Percentiles rank a stretch among this genome's conserved stretches.
Evolutionary conservation across 805 yeast genomes (phyloP).

Genomic region (Saturnispora mendoncae): DNA sequence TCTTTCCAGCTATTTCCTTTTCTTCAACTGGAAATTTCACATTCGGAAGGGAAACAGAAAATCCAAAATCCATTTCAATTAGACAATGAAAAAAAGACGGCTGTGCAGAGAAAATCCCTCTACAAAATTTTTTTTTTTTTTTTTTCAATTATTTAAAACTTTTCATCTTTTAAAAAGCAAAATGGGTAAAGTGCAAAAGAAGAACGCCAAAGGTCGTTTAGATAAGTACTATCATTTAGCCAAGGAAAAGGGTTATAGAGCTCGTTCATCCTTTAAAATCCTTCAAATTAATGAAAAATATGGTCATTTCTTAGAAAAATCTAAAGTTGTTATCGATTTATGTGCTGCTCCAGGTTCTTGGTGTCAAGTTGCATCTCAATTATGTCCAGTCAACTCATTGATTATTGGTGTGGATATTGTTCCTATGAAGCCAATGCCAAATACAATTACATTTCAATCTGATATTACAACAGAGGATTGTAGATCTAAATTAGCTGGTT

Average conservation of each 20-base stretch:
- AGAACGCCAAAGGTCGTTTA: slow-evolving; percentile 96
- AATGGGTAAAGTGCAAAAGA: slow-evolving; percentile 77
- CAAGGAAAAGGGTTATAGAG: slow-evolving; percentile 96
- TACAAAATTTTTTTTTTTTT: slow-evolving; percentile 4
- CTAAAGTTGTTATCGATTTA: slow-evolving; percentile 91
- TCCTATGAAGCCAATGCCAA: slow-evolving; percentile 94
- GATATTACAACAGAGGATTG: slow-evolving; percentile 99
- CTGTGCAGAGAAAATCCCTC: slow-evolving; percentile 5
- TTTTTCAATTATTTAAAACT: background rate
- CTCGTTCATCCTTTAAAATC: slow-evolving; percentile 95
- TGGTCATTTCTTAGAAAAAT: slow-evolving; percentile 89
- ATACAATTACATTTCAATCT: slow-evolving; percentile 87
- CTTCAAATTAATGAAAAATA: slow-evolving; percentile 92
- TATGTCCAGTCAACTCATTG: slow-evolving; percentile 86
- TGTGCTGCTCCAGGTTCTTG: slow-evolving; percentile 99
- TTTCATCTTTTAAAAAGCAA: background rate
- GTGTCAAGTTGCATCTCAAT: slow-evolving; percentile 96
- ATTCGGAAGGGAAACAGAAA: background rate
- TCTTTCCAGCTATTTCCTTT: background rate
- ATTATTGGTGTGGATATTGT: slow-evolving; percentile 99
- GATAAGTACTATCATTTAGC: slow-evolving; percentile 95
- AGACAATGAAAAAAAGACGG: slow-evolving; percentile 2
- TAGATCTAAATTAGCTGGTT: slow-evolving; percentile 86
- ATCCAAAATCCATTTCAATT: background rate
- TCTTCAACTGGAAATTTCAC: background rate